Conservation (phyloP, 2,329 filamentous ascomycete species). For the Exophiala alcalophila region DNA sequence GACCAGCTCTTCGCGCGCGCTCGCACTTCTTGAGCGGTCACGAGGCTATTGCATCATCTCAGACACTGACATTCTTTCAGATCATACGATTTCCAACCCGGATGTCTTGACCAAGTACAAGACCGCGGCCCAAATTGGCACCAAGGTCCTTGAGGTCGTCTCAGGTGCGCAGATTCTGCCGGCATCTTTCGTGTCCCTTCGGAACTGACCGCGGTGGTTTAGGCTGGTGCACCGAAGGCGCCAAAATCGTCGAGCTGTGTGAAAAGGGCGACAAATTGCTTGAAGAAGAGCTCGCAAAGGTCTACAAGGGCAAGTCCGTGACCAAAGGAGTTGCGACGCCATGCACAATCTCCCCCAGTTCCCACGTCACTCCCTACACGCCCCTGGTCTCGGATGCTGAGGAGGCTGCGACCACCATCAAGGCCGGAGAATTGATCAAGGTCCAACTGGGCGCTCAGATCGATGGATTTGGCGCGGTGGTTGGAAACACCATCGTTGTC, state of each 20-base stretch:
- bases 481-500: constrained; percentile 87
- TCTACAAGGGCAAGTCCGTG: constrained; percentile 98
- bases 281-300: constrained; percentile 88
- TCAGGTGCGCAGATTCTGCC: too few species aligned
- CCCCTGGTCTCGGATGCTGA: constrained; percentile 80
- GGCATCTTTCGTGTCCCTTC: too few species aligned
- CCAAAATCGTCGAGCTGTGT: constrained; percentile 91
- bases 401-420: constrained; percentile 76
- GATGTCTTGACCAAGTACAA: constrained; percentile 99
- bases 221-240: constrained; percentile 73
- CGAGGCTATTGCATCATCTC: not conserved
- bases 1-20: not conserved
- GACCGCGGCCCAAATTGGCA: constrained; percentile 89
- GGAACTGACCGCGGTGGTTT: constrained; percentile 19
- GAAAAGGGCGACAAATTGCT: constrained; percentile 93
- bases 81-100: constrained; percentile 86
- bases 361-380: constrained; percentile 95
- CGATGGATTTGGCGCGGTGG: constrained; percentile 92
- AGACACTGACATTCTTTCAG: constrained; percentile 44
- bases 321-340: constrained; percentile 63
- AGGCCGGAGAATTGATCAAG: constrained; percentile 86
- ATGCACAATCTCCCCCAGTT: constrained; percentile 88
- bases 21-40: not conserved
- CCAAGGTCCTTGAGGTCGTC: constrained; percentile 90
- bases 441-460: constrained; percentile 99